A percentile compares a stretch with the other conserved stretches of the same genome.
Conservation (phyloP, 148 eudicot genomes). For the Vaccinium corymbosum region DNA sequence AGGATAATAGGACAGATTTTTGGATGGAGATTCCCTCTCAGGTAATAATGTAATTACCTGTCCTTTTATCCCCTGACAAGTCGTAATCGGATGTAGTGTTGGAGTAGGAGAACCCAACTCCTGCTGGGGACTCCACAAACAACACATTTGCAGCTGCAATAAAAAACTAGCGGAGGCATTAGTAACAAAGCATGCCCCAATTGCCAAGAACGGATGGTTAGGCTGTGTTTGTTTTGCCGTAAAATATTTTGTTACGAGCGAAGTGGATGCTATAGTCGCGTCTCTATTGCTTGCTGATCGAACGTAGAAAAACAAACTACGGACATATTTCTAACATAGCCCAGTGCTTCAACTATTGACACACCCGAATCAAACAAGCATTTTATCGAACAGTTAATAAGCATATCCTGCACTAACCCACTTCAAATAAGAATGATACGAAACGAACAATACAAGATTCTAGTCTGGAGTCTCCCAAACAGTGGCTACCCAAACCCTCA, state of each 20-base stretch:
- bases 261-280: not conserved
- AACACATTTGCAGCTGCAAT: constrained; percentile 39
- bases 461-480: too few relatives aligned
- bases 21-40: not conserved
- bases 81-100: constrained; percentile 37
- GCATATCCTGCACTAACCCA: not conserved
- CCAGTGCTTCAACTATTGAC: not conserved
- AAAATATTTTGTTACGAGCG: not conserved
- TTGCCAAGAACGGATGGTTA: not conserved
- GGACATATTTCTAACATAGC: not conserved
- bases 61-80: constrained; percentile 26
- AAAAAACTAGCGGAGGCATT: not conserved
- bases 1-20: not conserved
- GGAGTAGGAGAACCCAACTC: constrained; percentile 49
- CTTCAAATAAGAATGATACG: too few relatives aligned
- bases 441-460: too few relatives aligned
- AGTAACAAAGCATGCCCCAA: not conserved
- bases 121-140: constrained; percentile 37
- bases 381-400: not conserved
- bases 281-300: not conserved
- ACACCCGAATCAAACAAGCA: not conserved
- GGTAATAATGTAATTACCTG: constrained; percentile 14
- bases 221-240: not conserved
- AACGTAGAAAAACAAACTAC: not conserved
- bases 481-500: too few relatives aligned